phyloP scores from a whole-genome alignment of 495 filamentous ascomycete genomes.

The Penicillium verhagenii region DNA sequence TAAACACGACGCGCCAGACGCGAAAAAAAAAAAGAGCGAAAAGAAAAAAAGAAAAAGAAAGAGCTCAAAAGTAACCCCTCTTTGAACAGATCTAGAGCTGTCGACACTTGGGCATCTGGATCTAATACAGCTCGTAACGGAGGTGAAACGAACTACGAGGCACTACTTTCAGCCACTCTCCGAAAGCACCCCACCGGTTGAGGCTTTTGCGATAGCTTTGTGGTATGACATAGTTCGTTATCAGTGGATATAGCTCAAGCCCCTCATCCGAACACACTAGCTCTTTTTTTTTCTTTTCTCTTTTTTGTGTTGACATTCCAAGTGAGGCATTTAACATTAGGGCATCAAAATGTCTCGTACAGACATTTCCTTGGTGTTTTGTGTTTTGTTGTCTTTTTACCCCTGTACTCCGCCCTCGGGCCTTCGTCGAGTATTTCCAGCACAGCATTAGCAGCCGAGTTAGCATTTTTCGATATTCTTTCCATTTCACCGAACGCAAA shows the following conservation, averaged over 20 bases:
- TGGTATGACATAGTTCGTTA: conserved; percentile 9
- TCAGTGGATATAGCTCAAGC: conserved; percentile 1
- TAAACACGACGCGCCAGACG: conserved; percentile 6
- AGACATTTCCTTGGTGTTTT: no score
- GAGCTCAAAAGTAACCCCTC: neutral
- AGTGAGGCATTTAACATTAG: conserved; percentile 22
- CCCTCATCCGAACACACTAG: no score
- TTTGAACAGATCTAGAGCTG: neutral
- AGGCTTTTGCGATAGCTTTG: conserved; percentile 4
- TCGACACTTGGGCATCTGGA: no score
- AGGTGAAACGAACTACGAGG: neutral
- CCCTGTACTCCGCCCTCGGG: neutral
- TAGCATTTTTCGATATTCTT: neutral
- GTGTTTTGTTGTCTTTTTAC: neutral
- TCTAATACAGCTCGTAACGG: neutral
- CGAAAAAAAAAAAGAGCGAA: conserved; percentile 2
- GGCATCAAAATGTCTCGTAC: conserved; percentile 4
- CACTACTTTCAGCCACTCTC: conserved; percentile 2
- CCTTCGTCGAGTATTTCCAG: neutral
- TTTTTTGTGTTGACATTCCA: conserved; percentile 19
- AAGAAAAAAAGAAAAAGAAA: conserved; percentile 1
- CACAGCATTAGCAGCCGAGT: neutral
- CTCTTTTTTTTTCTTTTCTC: no score
- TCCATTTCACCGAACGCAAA: no score
- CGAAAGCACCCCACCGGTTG: neutral